These are phyloP conservation scores for Microbotryum scabiosae DNA, from an alignment of 1,284 basidiomycete species.

Conservation along the genomic window DNA sequence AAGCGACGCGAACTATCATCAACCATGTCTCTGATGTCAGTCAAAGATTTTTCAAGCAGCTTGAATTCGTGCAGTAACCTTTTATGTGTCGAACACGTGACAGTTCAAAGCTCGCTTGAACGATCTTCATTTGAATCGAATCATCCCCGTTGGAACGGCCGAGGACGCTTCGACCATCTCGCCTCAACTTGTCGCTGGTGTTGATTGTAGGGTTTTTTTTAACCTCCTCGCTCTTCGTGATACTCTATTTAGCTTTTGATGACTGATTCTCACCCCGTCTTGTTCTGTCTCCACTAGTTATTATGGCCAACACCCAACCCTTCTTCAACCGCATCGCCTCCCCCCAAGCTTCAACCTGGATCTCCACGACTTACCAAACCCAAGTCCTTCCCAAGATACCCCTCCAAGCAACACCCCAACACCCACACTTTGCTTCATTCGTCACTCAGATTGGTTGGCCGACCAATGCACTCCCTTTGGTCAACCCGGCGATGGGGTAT, in stretches of 20 bases:
- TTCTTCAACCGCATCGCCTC: conserved; percentile 58
- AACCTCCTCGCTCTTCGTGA: no score
- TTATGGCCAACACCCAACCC: conserved; percentile 66
- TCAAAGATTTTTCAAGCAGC: not conserved
- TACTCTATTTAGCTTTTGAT: no score
- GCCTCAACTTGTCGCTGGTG: conserved; percentile 53
- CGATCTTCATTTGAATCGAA: conserved; percentile 45
- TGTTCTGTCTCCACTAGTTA: conserved; percentile 33
- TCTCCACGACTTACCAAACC: conserved; percentile 34
- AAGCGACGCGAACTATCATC: not conserved
- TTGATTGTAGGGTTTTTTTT: conserved; percentile 52
- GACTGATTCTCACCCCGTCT: no score
- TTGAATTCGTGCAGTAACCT: not conserved
- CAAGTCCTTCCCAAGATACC: no score
- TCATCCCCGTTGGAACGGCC: conserved; percentile 69
- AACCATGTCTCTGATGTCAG: conserved; percentile 2
- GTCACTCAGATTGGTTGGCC: conserved; percentile 65
- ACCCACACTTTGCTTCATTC: conserved; percentile 41
- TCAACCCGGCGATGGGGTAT: conserved; percentile 42
- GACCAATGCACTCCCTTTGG: conserved; percentile 19
- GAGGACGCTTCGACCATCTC: conserved; percentile 87
- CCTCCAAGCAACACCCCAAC: no score
- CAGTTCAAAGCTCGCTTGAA: conserved; percentile 50
- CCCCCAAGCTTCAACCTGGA: conserved; percentile 60
- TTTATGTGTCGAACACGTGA: not conserved